Evolutionary conservation across 306 rosid species (phyloP).

Genomic region (Quercus ilex): DNA sequence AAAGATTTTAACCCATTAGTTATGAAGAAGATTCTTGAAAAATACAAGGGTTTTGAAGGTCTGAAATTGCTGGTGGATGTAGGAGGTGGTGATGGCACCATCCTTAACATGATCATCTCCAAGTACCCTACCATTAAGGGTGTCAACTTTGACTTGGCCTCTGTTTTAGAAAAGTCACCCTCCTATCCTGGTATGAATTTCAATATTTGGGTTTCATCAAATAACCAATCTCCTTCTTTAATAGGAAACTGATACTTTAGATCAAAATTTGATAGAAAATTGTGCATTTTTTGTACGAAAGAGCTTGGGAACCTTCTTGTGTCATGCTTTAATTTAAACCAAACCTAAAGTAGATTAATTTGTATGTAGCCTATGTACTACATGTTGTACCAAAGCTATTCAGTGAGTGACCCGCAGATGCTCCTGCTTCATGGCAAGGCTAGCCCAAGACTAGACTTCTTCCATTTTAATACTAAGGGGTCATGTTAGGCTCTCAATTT

Average conservation of each 20-base stretch:
- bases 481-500: too few relatives aligned
- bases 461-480: too few relatives aligned
- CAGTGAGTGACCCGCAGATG: too few relatives aligned
- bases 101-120: slow-evolving; percentile 25
- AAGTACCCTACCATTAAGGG: slow-evolving; percentile 25
- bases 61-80: slow-evolving; percentile 17
- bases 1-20: slow-evolving; percentile 12
- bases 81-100: slow-evolving; percentile 21
- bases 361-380: too few relatives aligned
- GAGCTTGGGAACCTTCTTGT: too few relatives aligned
- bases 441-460: too few relatives aligned
- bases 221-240: neutral
- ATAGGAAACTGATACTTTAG: neutral
- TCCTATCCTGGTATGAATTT: slow-evolving; percentile 7
- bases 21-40: slow-evolving; percentile 9
- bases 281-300: too few relatives aligned
- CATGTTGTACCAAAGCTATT: too few relatives aligned
- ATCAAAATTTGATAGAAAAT: neutral
- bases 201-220: neutral
- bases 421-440: too few relatives aligned
- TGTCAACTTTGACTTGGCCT: slow-evolving; percentile 31
- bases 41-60: slow-evolving; percentile 20
- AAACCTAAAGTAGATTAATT: too few relatives aligned
- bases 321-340: too few relatives aligned
- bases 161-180: slow-evolving; percentile 12